Base-by-base conservation (phyloP, 2,329 filamentous ascomycete species). In the Nemania bipapillata region DNA sequence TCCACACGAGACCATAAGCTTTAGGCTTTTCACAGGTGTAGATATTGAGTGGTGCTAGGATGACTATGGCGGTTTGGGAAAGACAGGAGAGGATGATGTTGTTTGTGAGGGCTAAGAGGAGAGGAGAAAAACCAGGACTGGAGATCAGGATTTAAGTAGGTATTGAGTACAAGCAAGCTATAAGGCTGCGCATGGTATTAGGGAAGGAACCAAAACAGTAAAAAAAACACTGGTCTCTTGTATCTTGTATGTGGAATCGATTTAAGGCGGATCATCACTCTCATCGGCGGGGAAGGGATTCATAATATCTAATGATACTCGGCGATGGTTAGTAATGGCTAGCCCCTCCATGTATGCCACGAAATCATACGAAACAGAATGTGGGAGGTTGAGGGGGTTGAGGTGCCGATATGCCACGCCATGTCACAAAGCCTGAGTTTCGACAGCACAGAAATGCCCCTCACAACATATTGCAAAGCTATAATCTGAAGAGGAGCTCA, bases 211-310 rank as follows among this genome's bases (percentile, higher is more conserved):
- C 26, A 32, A 50, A 28, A 50, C 22, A 50, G 15, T n/a, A 32
- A 57, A 20, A 55, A 42, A 12, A 32, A 12, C 9, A 52, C 9
- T 9, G 2, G 15, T 15, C 26, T 17, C 50, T 8, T 3, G 11
- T 1, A 4, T 22, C 20, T 22, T n/a, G n/a, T n/a, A n/a, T n/a
- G n/a, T n/a, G n/a, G n/a, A n/a, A n/a, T n/a, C n/a, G n/a, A n/a
- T 56, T 20, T 8, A 67, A 58, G 59, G 30, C 28, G 40, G 37
- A 64, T 67, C 65, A 50, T 28, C 20, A 59, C 59, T 54, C 65
- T 49, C 20, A 47, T 64, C 65, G 65, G 12, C 65, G 60, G n/a
- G n/a, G n/a, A n/a, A n/a, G n/a, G n/a, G n/a, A n/a, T n/a, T n/a
- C n/a, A n/a, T n/a, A n/a, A n/a, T n/a, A n/a, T n/a, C n/a, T n/a